Base-by-base conservation (phyloP, 2,329 filamentous ascomycete species). In the Verticillium isaacii region DNA sequence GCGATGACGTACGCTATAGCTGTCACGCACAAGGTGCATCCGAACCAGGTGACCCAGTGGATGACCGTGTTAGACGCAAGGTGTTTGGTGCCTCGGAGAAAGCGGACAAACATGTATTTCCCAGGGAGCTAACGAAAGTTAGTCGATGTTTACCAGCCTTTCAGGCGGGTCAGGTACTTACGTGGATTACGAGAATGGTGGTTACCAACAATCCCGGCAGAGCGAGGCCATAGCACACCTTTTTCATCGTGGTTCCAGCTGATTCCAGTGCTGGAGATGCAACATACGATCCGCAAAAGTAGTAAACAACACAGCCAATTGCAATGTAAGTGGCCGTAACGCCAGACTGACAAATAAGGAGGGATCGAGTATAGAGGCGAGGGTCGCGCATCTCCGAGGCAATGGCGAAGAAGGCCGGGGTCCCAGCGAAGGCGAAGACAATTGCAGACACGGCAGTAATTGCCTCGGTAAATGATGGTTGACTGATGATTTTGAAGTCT, bases 381-480 rank as follows among this genome's bases (percentile, higher is more conserved):
- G 73, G 74, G 17, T 75, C 67, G 0, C 69, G 66, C 74, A 76
- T 76, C 63, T 76, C 74, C 15, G 73, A 68, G 1, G 65, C 68
- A 50, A 76, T 68, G 32, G 69, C 61, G 65, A 74, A 75, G 63
- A 74, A 77, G 14, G 70, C 73, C 0, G 75, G 70, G 0, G 74
- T 74, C 23, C 75, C 76, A 8, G 74, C 71, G 56, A 70, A 78
- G 5, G 77, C 71, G 55, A 78, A 78, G 34, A 78, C 68, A 12
- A 76, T 61, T 1, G 71, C 63, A 1, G 73, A 71, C 19, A 74
- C 58, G 12, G 74, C 71, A 2, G 73, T 64, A 15, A 74, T 82
- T 3, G 82, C 76, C 61, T 79, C 77, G 11, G 83, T 78, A 17
- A 82, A 75, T 32, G 84, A 83, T 50, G 83, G 84, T 75, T 85